These are phyloP conservation scores for Nissolia schottii DNA, from an alignment of 306 rosid species.

Conservation along the genomic window DNA sequence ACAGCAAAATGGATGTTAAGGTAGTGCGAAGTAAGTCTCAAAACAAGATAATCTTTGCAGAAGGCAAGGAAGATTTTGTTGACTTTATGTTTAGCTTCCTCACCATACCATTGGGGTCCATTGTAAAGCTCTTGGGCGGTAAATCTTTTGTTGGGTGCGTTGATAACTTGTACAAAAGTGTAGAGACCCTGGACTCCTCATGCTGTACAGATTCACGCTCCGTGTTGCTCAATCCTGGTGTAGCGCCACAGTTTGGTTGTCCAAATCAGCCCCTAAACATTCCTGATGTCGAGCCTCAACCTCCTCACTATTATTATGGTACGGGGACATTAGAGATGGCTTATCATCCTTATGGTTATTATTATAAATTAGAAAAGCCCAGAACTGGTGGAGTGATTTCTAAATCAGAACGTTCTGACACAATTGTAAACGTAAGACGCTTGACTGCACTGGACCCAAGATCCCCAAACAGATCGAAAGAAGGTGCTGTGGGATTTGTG, in stretches of 20 bases:
- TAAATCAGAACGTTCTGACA: neutral
- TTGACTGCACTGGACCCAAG: slow-evolving; percentile 10
- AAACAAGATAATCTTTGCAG: slow-evolving; percentile 13
- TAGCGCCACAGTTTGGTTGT: slow-evolving; percentile 4
- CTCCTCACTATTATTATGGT: slow-evolving; percentile 7
- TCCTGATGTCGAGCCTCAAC: neutral
- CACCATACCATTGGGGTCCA: slow-evolving; percentile 16
- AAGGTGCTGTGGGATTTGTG: slow-evolving; percentile 24
- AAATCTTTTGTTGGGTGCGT: slow-evolving; percentile 17
- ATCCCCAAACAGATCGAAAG: neutral
- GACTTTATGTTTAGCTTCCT: slow-evolving; percentile 31
- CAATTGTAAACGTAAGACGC: neutral
- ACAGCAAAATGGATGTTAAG: slow-evolving; percentile 21
- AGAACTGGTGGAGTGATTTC: slow-evolving; percentile 6
- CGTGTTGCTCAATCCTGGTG: slow-evolving; percentile 24
- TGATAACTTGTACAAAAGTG: slow-evolving; percentile 28
- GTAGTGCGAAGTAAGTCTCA: slow-evolving; percentile 16
- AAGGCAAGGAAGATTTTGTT: slow-evolving; percentile 18
- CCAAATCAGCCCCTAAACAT: slow-evolving; percentile 17
- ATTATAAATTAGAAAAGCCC: neutral
- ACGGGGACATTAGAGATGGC: neutral
- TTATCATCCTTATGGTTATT: rapidly evolving
- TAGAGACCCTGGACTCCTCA: slow-evolving; percentile 20
- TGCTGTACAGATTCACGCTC: neutral
- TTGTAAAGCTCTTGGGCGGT: slow-evolving; percentile 17